phyloP scores from a whole-genome alignment of 2,329 filamentous ascomycete genomes.

The Neofusicoccum cordaticola region DNA sequence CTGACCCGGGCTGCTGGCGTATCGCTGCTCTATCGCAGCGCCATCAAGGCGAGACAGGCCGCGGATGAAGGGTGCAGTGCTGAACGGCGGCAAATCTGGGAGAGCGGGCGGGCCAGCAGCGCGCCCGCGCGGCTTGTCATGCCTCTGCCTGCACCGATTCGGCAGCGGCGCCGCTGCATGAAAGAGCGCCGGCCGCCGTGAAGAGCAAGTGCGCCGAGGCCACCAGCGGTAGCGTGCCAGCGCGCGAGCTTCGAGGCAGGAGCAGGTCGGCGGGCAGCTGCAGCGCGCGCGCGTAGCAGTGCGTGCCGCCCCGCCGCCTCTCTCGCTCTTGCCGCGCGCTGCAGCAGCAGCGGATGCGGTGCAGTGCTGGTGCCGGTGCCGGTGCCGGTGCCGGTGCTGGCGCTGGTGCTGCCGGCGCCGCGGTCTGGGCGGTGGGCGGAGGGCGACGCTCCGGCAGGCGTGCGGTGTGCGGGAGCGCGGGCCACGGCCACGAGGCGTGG shows the following conservation, averaged over 20 bases:
- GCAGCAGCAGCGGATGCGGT: neutral
- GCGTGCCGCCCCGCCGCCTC: neutral
- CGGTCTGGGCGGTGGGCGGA: neutral
- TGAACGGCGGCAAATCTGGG: slow-evolving; percentile 9
- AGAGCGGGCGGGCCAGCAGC: neutral
- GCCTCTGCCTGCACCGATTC: neutral
- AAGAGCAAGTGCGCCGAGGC: slow-evolving; percentile 5
- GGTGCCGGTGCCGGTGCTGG: neutral
- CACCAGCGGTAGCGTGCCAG: slow-evolving; percentile 8
- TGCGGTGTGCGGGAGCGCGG: neutral
- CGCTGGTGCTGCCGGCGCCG: neutral
- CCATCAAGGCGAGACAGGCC: slow-evolving; percentile 15
- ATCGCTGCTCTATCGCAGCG: slow-evolving; percentile 6
- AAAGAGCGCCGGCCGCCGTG: slow-evolving; percentile 5
- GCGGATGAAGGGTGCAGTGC: slow-evolving; percentile 6
- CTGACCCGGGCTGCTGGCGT: slow-evolving; percentile 1
- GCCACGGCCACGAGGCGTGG: slow-evolving; percentile 6
- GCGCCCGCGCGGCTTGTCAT: neutral
- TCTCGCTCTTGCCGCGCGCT: neutral
- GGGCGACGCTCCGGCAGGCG: neutral
- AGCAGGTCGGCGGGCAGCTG: neutral
- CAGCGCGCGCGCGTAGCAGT: neutral
- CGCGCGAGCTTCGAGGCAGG: slow-evolving; percentile 2
- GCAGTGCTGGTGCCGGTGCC: neutral
- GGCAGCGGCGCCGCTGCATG: slow-evolving; percentile 9